Percentiles rank a stretch among this genome's conserved stretches.
Evolutionary conservation across 1,284 basidiomycete genomes (phyloP).

Genomic region (Wolfiporia cocos): DNA sequence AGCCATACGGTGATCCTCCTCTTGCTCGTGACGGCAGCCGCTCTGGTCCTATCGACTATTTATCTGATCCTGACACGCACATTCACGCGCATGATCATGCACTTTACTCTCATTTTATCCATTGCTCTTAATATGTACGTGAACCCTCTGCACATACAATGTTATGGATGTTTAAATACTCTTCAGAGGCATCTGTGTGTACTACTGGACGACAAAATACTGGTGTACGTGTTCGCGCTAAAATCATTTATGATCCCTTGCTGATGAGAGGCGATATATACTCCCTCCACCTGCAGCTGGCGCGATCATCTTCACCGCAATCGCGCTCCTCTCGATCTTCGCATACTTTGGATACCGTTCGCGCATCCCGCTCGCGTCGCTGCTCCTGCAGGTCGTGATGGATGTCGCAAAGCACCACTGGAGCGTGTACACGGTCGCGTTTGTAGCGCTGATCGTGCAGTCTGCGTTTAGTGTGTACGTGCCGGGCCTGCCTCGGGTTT

Average conservation of each 20-base stretch:
- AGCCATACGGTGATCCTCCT: conserved; percentile 58
- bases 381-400: conserved; percentile 79
- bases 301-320: conserved; percentile 74
- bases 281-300: conserved; percentile 50
- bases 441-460: conserved; percentile 66
- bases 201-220: conserved; percentile 77
- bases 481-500: background rate
- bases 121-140: conserved; percentile 66
- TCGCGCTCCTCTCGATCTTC: conserved; percentile 55
- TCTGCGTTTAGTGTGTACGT: conserved; percentile 64
- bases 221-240: conserved; percentile 51
- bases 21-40: conserved; percentile 46
- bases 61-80: conserved; percentile 59
- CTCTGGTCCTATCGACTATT: conserved; percentile 43
- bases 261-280: background rate
- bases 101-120: conserved; percentile 69
- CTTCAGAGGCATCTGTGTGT: conserved; percentile 53
- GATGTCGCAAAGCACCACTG: conserved; percentile 80
- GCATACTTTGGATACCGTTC: conserved; percentile 64
- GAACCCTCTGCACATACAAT: background rate
- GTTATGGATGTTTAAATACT: background rate
- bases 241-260: background rate
- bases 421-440: conserved; percentile 76
- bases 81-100: conserved; percentile 79
- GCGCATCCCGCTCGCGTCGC: conserved; percentile 74